phyloP scores from a whole-genome alignment of 2,329 filamentous ascomycete species.

The Clarireedia paspali region DNA sequence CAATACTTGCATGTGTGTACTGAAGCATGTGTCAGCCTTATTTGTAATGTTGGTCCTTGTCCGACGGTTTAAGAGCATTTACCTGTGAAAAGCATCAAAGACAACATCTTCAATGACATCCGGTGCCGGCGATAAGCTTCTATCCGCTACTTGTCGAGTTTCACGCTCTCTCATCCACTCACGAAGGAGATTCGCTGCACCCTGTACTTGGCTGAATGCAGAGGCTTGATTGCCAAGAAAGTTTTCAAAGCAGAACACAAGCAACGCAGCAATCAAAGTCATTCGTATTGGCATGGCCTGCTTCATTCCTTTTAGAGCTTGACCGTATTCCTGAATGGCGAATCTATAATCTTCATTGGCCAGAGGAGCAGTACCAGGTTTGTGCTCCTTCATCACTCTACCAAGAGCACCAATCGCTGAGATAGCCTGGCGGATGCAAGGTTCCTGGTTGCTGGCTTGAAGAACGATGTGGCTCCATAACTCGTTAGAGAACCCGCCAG shows the following conservation, averaged over 20 bases:
- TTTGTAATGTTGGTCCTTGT: neutral
- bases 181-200: slow-evolving; percentile 2
- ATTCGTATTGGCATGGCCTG: neutral
- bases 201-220: neutral
- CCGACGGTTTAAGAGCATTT: neutral
- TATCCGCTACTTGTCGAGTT: slow-evolving; percentile 1
- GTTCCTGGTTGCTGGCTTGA: slow-evolving; percentile 4
- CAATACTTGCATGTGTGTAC: slow-evolving; percentile 1
- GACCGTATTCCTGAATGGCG: slow-evolving; percentile 2
- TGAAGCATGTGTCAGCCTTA: neutral
- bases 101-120: slow-evolving; percentile 3
- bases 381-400: neutral
- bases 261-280: neutral
- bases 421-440: slow-evolving; percentile 1
- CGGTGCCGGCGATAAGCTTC: neutral
- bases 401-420: slow-evolving; percentile 6
- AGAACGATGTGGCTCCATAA: neutral
- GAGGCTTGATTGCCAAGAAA: slow-evolving; percentile 2
- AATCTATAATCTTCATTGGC: slow-evolving; percentile 8
- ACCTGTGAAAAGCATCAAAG: slow-evolving; percentile 1
- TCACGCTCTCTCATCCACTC: slow-evolving; percentile 2
- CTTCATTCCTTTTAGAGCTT: neutral
- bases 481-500: neutral
- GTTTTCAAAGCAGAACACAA: slow-evolving; percentile 4
- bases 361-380: neutral